Percentiles rank a stretch among this genome's conserved stretches.
phyloP scores from a whole-genome alignment of 352 stramenopile species.

The Globisporangium irregulare region DNA sequence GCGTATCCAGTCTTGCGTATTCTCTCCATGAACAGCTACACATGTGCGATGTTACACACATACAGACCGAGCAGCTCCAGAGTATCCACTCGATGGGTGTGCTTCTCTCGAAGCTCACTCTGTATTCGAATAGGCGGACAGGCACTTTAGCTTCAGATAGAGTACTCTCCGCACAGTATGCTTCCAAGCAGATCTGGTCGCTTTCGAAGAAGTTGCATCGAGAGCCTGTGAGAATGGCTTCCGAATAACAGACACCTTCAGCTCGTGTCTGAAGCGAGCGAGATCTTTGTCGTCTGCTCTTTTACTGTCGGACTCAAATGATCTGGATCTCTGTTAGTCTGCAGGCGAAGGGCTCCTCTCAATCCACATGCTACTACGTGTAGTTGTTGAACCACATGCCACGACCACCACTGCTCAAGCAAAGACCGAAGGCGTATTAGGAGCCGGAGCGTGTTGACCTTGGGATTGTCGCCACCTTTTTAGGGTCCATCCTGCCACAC shows the following conservation, averaged over 20 bases:
- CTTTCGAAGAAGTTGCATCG: neutral
- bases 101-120: neutral
- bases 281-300: neutral
- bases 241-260: neutral
- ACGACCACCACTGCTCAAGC: neutral
- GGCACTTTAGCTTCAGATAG: neutral
- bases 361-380: no score
- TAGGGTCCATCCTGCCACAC: neutral
- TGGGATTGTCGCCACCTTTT: neutral
- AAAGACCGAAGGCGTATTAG: no score
- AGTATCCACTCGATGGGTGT: neutral
- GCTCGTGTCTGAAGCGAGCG: neutral
- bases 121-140: neutral
- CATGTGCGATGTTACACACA: neutral
- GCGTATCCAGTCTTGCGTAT: neutral
- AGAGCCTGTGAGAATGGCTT: neutral
- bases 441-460: neutral
- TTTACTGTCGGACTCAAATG: neutral
- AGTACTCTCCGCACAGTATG: neutral
- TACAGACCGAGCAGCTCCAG: neutral
- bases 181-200: neutral
- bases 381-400: no score
- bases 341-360: neutral
- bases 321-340: neutral
- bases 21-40: neutral